phyloP scores from a whole-genome alignment of 345 rosid genomes.

The Dipteronia dyeriana region DNA sequence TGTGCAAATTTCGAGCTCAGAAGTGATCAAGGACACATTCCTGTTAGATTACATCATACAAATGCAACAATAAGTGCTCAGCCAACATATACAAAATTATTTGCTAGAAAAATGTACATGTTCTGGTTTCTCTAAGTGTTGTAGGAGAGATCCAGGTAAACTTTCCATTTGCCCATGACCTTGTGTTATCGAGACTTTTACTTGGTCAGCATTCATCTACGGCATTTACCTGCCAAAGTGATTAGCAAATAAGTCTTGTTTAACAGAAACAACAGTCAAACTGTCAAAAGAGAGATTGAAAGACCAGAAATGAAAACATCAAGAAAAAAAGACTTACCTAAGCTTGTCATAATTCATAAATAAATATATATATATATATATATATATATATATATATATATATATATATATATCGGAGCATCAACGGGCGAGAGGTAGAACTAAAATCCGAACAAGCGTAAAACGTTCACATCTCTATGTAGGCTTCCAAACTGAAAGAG shows the following conservation, averaged over 20 bases:
- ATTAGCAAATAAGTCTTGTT: background rate
- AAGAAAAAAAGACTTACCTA: background rate
- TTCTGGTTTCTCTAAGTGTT: background rate
- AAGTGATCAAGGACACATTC: background rate
- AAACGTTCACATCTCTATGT: slow-evolving; percentile 29
- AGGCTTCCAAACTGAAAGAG: slow-evolving; percentile 85
- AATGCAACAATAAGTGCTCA: background rate
- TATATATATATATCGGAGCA: background rate
- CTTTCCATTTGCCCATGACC: background rate
- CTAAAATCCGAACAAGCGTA: background rate
- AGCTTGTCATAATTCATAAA: too few relatives aligned
- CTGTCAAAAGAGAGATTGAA: background rate
- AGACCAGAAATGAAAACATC: slow-evolving; percentile 5
- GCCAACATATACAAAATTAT: slow-evolving; percentile 2
- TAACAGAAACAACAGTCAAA: background rate
- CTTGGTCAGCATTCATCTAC: background rate
- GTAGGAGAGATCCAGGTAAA: background rate
- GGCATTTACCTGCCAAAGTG: slow-evolving; percentile 4
- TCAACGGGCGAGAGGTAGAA: too few relatives aligned
- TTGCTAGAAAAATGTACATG: background rate
- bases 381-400: too few relatives aligned
- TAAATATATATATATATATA: too few relatives aligned
- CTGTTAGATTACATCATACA: background rate
- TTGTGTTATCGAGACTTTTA: background rate
- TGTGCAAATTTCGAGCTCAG: background rate